Base-by-base conservation (phyloP, 2,329 filamentous ascomycete species). In the Pyrenophora teres region DNA sequence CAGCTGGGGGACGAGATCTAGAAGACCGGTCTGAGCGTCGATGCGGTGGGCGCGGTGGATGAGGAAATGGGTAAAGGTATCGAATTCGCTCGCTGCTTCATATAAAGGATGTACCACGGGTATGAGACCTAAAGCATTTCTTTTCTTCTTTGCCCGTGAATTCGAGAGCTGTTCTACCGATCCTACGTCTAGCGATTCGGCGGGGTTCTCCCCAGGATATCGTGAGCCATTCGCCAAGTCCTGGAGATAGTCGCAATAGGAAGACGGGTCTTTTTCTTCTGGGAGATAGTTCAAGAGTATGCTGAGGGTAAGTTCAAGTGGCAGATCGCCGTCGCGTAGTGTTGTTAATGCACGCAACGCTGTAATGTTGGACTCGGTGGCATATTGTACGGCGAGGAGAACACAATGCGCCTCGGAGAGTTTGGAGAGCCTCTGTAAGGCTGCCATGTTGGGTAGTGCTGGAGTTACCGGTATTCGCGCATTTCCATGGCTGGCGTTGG, bases 221-320 rank as follows among this genome's bases (percentile, higher is more conserved):
- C 82, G 76, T 16, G 80, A 72, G 44, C 76, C 77, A 4, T 76
- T 75, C 35, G 77, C 78, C 54, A 92, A 74, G 45, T 84, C 80
- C 61, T 81, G 73, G 15, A 92, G 67, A 44, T 90, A 82, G 12
- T 77, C 76, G 15, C 83, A 76, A 67, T 92, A 92, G 39, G 78
- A 70, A n/a, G 74, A 74, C 4, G 90, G 85, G 4, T 82, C 82
- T 4, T 85, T 68, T 37, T 82, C 87, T 72, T 93, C 89, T 21
- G 91, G 90, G 1, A 95, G 80, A 67, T 87, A 90, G 16, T 87
- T 90, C 39, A 95, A 80, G 18, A 95, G 75, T 46, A 94, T 85
- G 38, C 87, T 85, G 51, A 94, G 78, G 19, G 90, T 69, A 12
- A 91, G 76, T 50, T 88, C 84, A 38, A 82, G 80, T 23, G 81